Conservation (phyloP, 345 rosid genomes). For the Balakata baccata region DNA sequence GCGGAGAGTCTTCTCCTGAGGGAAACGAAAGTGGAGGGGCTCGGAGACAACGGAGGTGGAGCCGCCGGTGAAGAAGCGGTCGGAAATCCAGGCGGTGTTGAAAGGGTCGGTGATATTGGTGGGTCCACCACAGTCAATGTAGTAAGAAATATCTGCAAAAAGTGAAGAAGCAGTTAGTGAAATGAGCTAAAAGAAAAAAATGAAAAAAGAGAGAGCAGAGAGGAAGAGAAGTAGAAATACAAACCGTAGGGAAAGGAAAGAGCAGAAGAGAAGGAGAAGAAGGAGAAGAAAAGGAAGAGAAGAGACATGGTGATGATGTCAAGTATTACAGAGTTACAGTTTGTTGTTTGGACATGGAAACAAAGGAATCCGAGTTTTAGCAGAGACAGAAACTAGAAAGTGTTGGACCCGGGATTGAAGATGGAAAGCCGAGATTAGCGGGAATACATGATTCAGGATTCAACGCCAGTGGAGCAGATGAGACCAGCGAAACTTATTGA, state of each 20-base stretch:
- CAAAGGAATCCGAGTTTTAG: not conserved
- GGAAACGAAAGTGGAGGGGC: conserved; percentile 69
- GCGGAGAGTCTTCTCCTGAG: conserved; percentile 71
- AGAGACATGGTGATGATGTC: not conserved
- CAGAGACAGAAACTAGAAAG: not conserved
- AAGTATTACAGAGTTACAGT: not conserved
- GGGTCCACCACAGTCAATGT: conserved; percentile 82
- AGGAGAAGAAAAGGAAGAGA: conserved; percentile 3
- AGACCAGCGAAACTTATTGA: too few relatives aligned
- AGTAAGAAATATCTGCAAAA: conserved; percentile 52
- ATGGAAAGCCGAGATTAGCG: not conserved
- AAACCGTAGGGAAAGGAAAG: conserved; percentile 13
- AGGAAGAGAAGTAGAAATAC: not conserved
- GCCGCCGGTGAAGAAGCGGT: conserved; percentile 80
- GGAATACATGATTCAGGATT: too few relatives aligned
- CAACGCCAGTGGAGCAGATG: too few relatives aligned
- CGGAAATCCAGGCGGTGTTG: conserved; percentile 81
- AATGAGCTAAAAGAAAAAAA: not conserved
- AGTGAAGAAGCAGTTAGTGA: not conserved
- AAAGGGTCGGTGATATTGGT: conserved; percentile 50
- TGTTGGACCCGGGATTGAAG: too few relatives aligned
- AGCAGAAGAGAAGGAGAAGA: conserved; percentile 12
- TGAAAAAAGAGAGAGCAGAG: not conserved
- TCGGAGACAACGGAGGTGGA: conserved; percentile 64
- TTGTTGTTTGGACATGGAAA: not conserved